Percentiles rank a stretch among this genome's conserved stretches.
phyloP scores from a whole-genome alignment of 345 rosid genomes.

The Euphorbia lathyris region DNA sequence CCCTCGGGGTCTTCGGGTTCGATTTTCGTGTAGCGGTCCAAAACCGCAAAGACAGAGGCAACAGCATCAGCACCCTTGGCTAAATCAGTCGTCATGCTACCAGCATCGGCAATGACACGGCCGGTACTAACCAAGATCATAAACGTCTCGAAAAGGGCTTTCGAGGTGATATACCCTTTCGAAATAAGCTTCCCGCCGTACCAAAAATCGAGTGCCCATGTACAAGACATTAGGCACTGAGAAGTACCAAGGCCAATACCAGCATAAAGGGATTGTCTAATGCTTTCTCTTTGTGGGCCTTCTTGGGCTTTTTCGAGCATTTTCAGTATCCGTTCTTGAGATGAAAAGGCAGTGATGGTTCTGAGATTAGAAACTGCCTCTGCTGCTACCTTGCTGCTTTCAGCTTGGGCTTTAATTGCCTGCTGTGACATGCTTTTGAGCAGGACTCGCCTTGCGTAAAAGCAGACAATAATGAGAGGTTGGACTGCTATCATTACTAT shows the following conservation, averaged over 20 bases:
- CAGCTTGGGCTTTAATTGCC: constrained; percentile 28
- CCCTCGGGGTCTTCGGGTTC: constrained; percentile 24
- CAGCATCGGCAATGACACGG: constrained; percentile 30
- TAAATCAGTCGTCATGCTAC: constrained; percentile 27
- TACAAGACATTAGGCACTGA: constrained; percentile 36
- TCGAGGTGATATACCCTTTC: constrained; percentile 17
- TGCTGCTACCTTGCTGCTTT: constrained; percentile 26
- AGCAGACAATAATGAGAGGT: constrained; percentile 35
- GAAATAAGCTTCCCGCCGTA: constrained; percentile 31
- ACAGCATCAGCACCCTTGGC: constrained; percentile 27
- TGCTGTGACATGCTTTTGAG: constrained; percentile 24
- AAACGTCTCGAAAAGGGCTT: constrained; percentile 27
- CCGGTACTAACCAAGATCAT: constrained; percentile 30
- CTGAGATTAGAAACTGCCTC: constrained; percentile 40
- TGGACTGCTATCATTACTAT: constrained; percentile 49
- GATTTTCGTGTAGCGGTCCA: constrained; percentile 27
- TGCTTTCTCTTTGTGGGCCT: constrained; percentile 35
- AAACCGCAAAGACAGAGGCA: constrained; percentile 23
- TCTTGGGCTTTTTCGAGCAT: constrained; percentile 45
- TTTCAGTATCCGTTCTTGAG: constrained; percentile 35
- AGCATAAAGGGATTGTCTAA: constrained; percentile 26
- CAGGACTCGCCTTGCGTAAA: constrained; percentile 18
- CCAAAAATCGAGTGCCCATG: constrained; percentile 35
- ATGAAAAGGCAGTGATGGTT: constrained; percentile 40
- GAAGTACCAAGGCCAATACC: constrained; percentile 41